A percentile compares a stretch with the other conserved stretches of the same genome.
Evolutionary conservation across 345 rosid genomes (phyloP).

Genomic region (Punica granatum): DNA sequence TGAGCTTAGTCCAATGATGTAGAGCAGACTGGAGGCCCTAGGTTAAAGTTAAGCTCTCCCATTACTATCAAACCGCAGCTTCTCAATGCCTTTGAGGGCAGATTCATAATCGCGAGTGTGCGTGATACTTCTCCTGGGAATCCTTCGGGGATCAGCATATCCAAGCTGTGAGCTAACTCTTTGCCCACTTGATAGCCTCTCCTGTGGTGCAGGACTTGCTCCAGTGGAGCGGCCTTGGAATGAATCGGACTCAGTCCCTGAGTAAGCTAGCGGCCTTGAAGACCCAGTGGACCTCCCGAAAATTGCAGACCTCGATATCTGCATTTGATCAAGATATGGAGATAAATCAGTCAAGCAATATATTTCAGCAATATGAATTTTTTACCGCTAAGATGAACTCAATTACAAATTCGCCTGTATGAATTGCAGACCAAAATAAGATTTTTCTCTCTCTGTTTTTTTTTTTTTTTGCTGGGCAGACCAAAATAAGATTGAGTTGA

Average conservation of each 20-base stretch:
- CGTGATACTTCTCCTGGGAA: background rate
- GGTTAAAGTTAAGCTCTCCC: conserved; percentile 8
- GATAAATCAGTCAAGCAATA: background rate
- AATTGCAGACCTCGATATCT: conserved; percentile 54
- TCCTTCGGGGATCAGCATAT: conserved; percentile 35
- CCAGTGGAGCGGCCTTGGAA: conserved; percentile 43
- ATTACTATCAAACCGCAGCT: conserved; percentile 9
- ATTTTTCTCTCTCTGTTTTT: too few species aligned
- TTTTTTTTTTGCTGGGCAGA: too few species aligned
- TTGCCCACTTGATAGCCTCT: conserved; percentile 40
- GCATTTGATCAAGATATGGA: conserved; percentile 8
- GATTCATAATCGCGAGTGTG: background rate
- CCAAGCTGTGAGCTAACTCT: conserved; percentile 44
- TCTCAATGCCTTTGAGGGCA: conserved; percentile 8
- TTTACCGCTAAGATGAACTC: background rate
- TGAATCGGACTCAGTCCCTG: conserved; percentile 50
- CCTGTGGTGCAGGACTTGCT: conserved; percentile 40
- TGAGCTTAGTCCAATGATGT: background rate
- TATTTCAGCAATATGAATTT: background rate
- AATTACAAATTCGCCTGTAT: background rate
- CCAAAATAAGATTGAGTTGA: too few species aligned
- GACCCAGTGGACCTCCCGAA: conserved; percentile 63
- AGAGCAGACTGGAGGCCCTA: background rate
- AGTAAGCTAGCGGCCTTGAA: conserved; percentile 47
- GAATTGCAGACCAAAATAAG: background rate